Conservation (phyloP, 768 basidiomycete species). For the Pulveroboletus sp. region DNA sequence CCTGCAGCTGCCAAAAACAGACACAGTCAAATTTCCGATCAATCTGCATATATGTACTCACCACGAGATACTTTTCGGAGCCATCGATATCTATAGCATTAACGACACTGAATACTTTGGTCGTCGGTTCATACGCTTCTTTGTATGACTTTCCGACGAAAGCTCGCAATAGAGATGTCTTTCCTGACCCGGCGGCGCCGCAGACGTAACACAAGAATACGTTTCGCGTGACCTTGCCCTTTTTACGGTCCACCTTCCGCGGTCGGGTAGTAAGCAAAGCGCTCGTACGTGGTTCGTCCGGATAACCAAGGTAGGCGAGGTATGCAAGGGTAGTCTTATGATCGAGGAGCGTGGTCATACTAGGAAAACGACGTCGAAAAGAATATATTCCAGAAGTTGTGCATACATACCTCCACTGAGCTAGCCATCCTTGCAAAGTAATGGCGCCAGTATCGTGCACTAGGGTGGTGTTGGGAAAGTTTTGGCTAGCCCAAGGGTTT, state of each 20-base stretch:
- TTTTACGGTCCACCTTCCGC: constrained; percentile 78
- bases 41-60: constrained; percentile 50
- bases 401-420: constrained; percentile 88
- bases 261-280: constrained; percentile 85
- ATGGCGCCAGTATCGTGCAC: constrained; percentile 85
- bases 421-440: constrained; percentile 96
- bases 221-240: constrained; percentile 83
- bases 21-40: background rate
- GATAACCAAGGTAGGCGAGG: constrained; percentile 93
- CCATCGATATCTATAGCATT: constrained; percentile 94
- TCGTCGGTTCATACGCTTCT: constrained; percentile 81
- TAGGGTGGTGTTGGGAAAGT: constrained; percentile 87
- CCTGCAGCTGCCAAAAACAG: constrained; percentile 68
- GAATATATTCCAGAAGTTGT: constrained; percentile 1
- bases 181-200: constrained; percentile 94
- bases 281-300: constrained; percentile 69
- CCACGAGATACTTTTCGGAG: constrained; percentile 93
- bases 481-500: constrained; percentile 92
- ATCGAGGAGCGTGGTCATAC: constrained; percentile 97
- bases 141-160: constrained; percentile 83
- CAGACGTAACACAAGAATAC: constrained; percentile 93
- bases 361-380: constrained; percentile 28
- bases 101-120: constrained; percentile 85
- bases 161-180: constrained; percentile 79
- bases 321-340: constrained; percentile 89